Conservation (phyloP, 495 filamentous ascomycete genomes). For the Daldinia concentrica region DNA sequence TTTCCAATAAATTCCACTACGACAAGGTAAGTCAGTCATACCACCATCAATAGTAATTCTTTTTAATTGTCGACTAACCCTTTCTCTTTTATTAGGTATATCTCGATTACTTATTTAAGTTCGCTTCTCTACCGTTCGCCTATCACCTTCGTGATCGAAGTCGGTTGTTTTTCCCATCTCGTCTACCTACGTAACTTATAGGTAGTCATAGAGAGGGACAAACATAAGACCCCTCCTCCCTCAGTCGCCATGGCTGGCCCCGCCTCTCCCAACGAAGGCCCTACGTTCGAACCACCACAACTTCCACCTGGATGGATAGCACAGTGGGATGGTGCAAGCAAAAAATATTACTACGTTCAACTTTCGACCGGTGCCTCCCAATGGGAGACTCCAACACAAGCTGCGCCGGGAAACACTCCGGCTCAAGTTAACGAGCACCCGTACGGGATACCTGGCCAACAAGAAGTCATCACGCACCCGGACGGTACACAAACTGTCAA, state of each 20-base stretch:
- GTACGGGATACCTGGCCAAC: slow-evolving; percentile 57
- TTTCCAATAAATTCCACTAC: slow-evolving; percentile 26
- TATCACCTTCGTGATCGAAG: slow-evolving; percentile 16
- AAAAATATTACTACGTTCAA: slow-evolving; percentile 84
- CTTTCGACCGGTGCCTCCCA: slow-evolving; percentile 76
- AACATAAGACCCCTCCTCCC: slow-evolving; percentile 36
- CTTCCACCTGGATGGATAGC: slow-evolving; percentile 83
- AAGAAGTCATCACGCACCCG: slow-evolving; percentile 61
- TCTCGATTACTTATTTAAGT: neutral
- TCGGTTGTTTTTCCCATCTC: slow-evolving; percentile 8
- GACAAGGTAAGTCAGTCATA: slow-evolving; percentile 22
- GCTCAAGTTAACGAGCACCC: slow-evolving; percentile 58
- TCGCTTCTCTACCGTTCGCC: neutral
- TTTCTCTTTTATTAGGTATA: slow-evolving; percentile 15
- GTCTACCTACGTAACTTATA: slow-evolving; percentile 12
- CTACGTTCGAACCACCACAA: slow-evolving; percentile 72
- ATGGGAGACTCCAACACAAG: slow-evolving; percentile 79
- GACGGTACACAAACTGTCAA: slow-evolving; percentile 62
- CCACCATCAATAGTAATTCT: slow-evolving; percentile 20
- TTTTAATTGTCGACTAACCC: slow-evolving; percentile 9
- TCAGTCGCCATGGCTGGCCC: slow-evolving; percentile 57
- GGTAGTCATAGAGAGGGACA: slow-evolving; percentile 7
- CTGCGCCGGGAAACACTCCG: slow-evolving; percentile 64
- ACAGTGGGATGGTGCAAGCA: slow-evolving; percentile 78
- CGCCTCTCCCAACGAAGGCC: slow-evolving; percentile 70